phyloP scores from a whole-genome alignment of 2,329 filamentous ascomycete species.

The Neonectria punicea region DNA sequence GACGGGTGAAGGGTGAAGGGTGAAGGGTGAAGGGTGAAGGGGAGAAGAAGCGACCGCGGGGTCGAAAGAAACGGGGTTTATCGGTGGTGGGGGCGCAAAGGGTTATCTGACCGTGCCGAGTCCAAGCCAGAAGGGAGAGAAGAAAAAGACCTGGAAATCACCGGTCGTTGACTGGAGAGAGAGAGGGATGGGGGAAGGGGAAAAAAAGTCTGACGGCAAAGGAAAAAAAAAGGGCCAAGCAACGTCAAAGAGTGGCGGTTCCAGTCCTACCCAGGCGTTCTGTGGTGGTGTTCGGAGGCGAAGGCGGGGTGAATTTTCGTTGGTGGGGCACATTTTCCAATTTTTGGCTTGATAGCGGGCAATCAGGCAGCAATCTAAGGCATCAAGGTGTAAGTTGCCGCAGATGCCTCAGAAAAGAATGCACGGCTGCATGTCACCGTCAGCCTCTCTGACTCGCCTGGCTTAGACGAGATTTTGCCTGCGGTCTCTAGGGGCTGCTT shows the following conservation, averaged over 20 bases:
- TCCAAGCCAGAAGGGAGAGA: slow-evolving; percentile 39
- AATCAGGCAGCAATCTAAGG: slow-evolving; percentile 52
- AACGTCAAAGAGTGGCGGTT: slow-evolving; percentile 45
- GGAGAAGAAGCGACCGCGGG: slow-evolving; percentile 36
- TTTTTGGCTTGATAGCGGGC: slow-evolving; percentile 46
- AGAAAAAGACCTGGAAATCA: slow-evolving; percentile 35
- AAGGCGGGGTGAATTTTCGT: slow-evolving; percentile 55
- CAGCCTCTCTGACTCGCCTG: background rate
- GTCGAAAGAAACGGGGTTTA: slow-evolving; percentile 41
- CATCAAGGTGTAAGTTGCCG: slow-evolving; percentile 38
- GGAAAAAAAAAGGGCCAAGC: slow-evolving; percentile 40
- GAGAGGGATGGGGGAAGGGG: slow-evolving; percentile 23
- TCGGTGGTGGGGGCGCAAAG: slow-evolving; percentile 34
- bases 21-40: slow-evolving; percentile 23
- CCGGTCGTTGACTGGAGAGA: slow-evolving; percentile 37
- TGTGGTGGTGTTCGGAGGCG: slow-evolving; percentile 44
- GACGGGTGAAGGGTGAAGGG: slow-evolving; percentile 20
- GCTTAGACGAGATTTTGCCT: background rate
- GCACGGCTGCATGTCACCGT: background rate
- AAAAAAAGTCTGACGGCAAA: slow-evolving; percentile 34
- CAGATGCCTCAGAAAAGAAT: slow-evolving; percentile 18
- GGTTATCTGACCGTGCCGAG: slow-evolving; percentile 21
- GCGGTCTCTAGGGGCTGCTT: no score
- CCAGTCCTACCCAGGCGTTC: slow-evolving; percentile 37
- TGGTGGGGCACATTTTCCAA: slow-evolving; percentile 52